Evolutionary conservation across 345 rosid species (phyloP).

Genomic region (Salix arbutifolia): DNA sequence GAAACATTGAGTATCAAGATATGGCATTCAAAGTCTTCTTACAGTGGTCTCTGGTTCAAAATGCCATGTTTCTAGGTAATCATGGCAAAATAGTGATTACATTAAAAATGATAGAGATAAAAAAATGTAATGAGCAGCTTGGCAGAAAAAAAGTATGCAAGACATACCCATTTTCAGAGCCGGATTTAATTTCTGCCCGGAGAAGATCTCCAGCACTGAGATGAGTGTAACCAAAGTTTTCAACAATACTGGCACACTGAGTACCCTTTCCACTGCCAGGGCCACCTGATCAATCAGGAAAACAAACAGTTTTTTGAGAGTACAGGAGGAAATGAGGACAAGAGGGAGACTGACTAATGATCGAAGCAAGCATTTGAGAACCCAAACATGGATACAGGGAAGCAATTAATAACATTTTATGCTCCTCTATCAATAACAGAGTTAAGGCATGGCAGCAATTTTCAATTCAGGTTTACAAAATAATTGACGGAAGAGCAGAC

Average conservation of each 20-base stretch:
- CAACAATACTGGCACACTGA: constrained; percentile 25
- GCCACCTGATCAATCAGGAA: constrained; percentile 55
- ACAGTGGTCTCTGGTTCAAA: background rate
- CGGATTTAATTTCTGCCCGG: constrained; percentile 31
- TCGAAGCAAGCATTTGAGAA: too few species aligned
- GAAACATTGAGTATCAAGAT: background rate
- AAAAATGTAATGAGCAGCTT: background rate
- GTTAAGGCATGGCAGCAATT: background rate
- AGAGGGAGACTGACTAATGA: background rate
- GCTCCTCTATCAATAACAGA: background rate
- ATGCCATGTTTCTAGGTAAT: background rate
- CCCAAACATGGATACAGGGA: background rate
- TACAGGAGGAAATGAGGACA: background rate
- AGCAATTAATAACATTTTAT: background rate
- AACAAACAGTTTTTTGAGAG: background rate
- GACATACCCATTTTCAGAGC: constrained; percentile 32
- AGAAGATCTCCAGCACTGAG: constrained; percentile 40
- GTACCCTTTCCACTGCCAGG: constrained; percentile 64
- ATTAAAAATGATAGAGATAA: background rate
- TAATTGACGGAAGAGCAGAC: background rate
- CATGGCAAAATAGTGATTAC: background rate
- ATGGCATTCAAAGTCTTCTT: background rate
- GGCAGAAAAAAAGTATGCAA: background rate
- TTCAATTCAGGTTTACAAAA: background rate
- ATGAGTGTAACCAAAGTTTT: constrained; percentile 30